These are phyloP conservation scores for Alopecurus myosuroides DNA, from an alignment of 176 grass and related monocot genomes.

Conservation along the genomic window DNA sequence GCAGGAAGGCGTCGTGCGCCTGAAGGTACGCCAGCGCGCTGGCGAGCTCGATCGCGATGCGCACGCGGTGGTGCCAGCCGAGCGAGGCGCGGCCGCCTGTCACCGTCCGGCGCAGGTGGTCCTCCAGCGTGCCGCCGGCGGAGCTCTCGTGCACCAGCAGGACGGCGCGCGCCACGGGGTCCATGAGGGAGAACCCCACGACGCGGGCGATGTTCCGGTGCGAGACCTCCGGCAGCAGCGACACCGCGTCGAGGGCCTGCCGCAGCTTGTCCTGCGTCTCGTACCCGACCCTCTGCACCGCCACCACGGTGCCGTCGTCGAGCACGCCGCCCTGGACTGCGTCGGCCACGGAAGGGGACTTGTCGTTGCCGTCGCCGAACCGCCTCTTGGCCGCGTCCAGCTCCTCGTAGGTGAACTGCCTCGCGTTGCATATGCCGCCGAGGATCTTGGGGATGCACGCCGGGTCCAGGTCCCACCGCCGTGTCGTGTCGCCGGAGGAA, in stretches of 20 bases:
- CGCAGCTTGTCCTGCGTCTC: slow-evolving; percentile 43
- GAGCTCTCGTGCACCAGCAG: slow-evolving; percentile 87
- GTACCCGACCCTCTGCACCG: slow-evolving; percentile 70
- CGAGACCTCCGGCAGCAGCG: slow-evolving; percentile 56
- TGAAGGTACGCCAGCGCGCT: slow-evolving; percentile 76
- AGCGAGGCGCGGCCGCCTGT: slow-evolving; percentile 47
- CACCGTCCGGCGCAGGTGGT: slow-evolving; percentile 53
- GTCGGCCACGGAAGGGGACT: slow-evolving; percentile 31
- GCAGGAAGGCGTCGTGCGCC: slow-evolving; percentile 42
- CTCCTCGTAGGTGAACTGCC: slow-evolving; percentile 88
- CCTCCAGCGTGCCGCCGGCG: slow-evolving; percentile 66
- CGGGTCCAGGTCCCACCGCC: slow-evolving; percentile 53
- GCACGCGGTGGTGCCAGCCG: slow-evolving; percentile 74
- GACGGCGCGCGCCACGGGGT: slow-evolving; percentile 40
- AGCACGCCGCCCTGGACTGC: slow-evolving; percentile 57
- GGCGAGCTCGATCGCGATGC: slow-evolving; percentile 76
- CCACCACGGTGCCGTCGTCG: slow-evolving; percentile 68
- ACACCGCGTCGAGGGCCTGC: slow-evolving; percentile 52
- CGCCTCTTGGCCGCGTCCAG: slow-evolving; percentile 66
- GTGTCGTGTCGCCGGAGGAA: slow-evolving; percentile 11
- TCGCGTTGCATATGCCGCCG: slow-evolving; percentile 47
- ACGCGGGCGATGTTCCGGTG: slow-evolving; percentile 71
- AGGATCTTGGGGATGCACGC: slow-evolving; percentile 87
- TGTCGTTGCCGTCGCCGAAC: slow-evolving; percentile 47
- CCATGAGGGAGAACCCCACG: slow-evolving; percentile 72